Evolutionary conservation across 73 alveolate genomes (phyloP).

Genomic region (Urostyla sp.): DNA sequence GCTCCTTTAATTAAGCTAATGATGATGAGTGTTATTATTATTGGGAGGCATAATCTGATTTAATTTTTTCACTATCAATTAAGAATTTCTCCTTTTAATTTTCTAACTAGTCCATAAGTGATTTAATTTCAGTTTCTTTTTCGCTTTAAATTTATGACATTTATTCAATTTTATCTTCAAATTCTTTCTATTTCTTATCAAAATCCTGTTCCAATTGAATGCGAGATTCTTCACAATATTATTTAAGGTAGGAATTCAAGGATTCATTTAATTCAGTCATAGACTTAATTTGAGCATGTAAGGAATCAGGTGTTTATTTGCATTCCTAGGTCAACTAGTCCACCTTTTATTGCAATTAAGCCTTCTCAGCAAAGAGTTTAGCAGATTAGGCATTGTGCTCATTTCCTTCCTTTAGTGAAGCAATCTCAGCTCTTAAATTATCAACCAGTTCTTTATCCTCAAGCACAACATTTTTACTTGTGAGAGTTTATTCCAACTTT

Average conservation of each 20-base stretch:
- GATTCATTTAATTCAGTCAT: slow-evolving; percentile 40
- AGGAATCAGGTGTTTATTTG: slow-evolving; percentile 46
- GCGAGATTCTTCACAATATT: slow-evolving; percentile 39
- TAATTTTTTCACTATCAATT: too few species aligned
- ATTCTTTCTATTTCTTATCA: slow-evolving; percentile 32
- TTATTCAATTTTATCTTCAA: slow-evolving; percentile 36
- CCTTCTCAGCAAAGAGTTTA: slow-evolving; percentile 55
- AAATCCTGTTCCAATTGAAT: slow-evolving; percentile 37
- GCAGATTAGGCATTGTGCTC: slow-evolving; percentile 57
- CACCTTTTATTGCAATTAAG: slow-evolving; percentile 4
- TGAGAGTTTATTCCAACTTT: slow-evolving; percentile 3
- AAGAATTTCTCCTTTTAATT: not conserved
- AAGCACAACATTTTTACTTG: slow-evolving; percentile 19
- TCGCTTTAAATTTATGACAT: not conserved
- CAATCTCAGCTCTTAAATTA: slow-evolving; percentile 18
- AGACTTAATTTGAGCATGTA: slow-evolving; percentile 22
- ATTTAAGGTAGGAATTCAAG: slow-evolving; percentile 27
- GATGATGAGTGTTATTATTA: too few species aligned
- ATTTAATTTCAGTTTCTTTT: not conserved
- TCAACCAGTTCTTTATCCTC: not conserved
- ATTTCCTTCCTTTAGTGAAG: slow-evolving; percentile 14
- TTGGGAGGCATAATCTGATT: too few species aligned
- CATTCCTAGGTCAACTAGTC: slow-evolving; percentile 11
- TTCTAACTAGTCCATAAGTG: not conserved
- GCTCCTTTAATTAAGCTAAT: too few species aligned